Conservation (phyloP, 2,329 filamentous ascomycete species). For the Trichoderma guizhouense region DNA sequence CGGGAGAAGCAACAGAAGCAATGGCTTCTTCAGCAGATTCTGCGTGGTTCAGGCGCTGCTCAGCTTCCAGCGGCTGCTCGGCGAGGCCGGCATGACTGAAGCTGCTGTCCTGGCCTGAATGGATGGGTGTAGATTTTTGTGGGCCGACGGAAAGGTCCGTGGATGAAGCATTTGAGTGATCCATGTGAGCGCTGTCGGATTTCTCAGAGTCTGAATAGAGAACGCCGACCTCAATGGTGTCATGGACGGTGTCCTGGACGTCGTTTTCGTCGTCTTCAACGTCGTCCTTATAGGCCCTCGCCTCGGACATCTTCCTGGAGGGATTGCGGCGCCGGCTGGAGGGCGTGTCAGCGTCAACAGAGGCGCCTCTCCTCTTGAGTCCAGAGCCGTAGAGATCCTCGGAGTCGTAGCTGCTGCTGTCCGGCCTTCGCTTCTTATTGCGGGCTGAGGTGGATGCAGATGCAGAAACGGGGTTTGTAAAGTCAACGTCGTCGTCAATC, state of each 20-base stretch:
- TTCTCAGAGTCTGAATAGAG: constrained; percentile 34
- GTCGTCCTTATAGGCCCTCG: constrained; percentile 31
- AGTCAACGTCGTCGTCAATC: constrained; percentile 45
- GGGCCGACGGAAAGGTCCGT: constrained; percentile 25
- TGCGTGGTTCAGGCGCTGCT: neutral
- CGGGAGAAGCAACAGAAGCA: neutral
- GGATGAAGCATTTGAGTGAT: constrained; percentile 31
- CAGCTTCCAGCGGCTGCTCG: neutral
- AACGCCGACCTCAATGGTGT: constrained; percentile 56
- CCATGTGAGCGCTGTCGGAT: constrained; percentile 27
- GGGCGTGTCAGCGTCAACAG: constrained; percentile 35
- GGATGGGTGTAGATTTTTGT: constrained; percentile 21
- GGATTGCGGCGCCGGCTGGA: constrained; percentile 40
- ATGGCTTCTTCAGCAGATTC: neutral
- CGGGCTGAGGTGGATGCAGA: constrained; percentile 27
- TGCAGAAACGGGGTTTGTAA: constrained; percentile 25
- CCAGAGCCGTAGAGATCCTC: constrained; percentile 32
- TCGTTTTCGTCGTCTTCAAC: constrained; percentile 43
- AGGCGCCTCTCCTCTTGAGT: constrained; percentile 37
- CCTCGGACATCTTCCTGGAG: constrained; percentile 37
- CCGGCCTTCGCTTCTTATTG: constrained; percentile 37
- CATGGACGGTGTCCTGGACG: constrained; percentile 55
- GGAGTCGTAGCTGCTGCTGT: constrained; percentile 32
- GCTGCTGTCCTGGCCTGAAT: constrained; percentile 8
- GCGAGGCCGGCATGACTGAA: neutral